A percentile compares a stretch with the other conserved stretches of the same genome.
Evolutionary conservation across 768 basidiomycete genomes (phyloP).

Genomic region (Cyathus striatus): DNA sequence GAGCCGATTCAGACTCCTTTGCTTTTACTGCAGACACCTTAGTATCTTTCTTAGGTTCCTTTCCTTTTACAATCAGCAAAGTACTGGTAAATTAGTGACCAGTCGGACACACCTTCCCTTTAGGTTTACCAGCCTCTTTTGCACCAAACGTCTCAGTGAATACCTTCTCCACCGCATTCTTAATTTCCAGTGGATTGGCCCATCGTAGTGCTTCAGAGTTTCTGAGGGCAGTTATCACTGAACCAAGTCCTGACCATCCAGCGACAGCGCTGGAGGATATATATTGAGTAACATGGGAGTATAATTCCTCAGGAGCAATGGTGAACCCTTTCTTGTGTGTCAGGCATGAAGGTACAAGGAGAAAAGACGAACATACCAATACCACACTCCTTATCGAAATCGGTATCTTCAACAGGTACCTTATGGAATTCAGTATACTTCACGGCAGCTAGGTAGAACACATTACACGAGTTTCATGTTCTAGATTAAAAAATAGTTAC

Average conservation of each 20-base stretch:
- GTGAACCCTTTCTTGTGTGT: conserved; percentile 56
- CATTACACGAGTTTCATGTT: conserved; percentile 3
- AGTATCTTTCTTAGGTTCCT: conserved; percentile 49
- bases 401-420: conserved; percentile 56
- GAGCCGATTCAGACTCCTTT: conserved; percentile 18
- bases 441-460: conserved; percentile 50
- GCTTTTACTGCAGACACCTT: conserved; percentile 25
- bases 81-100: no score
- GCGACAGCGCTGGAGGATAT: conserved; percentile 46
- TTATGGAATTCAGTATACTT: conserved; percentile 66
- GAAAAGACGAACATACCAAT: conserved; percentile 66
- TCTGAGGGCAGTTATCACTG: conserved; percentile 61
- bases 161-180: conserved; percentile 69
- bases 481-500: conserved; percentile 36
- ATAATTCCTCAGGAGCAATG: conserved; percentile 65
- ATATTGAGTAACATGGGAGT: conserved; percentile 49
- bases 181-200: conserved; percentile 81
- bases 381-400: conserved; percentile 79
- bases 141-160: conserved; percentile 68
- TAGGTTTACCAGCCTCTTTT: conserved; percentile 62
- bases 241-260: conserved; percentile 76
- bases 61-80: no score
- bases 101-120: conserved; percentile 60
- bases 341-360: conserved; percentile 1
- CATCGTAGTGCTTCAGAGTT: conserved; percentile 62